Conservation (phyloP, 2,329 filamentous ascomycete genomes). For the Talaromyces rugulosus region DNA sequence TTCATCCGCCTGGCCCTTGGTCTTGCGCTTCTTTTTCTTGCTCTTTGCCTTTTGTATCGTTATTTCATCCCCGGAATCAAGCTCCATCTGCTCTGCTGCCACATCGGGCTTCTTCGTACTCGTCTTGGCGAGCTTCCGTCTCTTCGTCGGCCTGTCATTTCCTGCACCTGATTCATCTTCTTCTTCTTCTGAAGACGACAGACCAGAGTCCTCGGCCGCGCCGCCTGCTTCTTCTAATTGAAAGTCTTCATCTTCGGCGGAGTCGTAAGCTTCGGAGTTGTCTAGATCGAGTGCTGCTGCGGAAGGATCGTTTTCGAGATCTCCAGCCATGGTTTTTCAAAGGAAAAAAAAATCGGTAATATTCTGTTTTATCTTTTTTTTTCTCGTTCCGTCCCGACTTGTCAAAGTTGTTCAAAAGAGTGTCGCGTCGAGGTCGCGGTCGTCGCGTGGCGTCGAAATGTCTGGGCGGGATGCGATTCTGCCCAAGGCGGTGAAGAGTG, state of each 20-base stretch:
- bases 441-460: neutral
- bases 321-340: neutral
- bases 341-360: too few species aligned
- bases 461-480: slow-evolving; percentile 3
- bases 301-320: neutral
- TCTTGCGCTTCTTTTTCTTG: slow-evolving; percentile 32
- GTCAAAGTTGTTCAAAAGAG: neutral
- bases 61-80: slow-evolving; percentile 55
- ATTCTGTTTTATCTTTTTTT: too few species aligned
- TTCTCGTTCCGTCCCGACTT: too few species aligned
- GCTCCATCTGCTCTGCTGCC: slow-evolving; percentile 30
- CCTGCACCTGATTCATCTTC: slow-evolving; percentile 24
- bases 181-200: slow-evolving; percentile 29
- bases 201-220: slow-evolving; percentile 30
- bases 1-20: slow-evolving; percentile 25
- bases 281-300: slow-evolving; percentile 21
- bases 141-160: slow-evolving; percentile 28
- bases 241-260: slow-evolving; percentile 46
- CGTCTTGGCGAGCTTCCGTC: slow-evolving; percentile 33
- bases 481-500: slow-evolving; percentile 12
- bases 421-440: neutral
- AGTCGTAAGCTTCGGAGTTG: slow-evolving; percentile 33
- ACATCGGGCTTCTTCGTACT: slow-evolving; percentile 18
- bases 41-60: slow-evolving; percentile 49
- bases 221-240: slow-evolving; percentile 25